Percentiles rank a stretch among this genome's conserved stretches.
Conservation (phyloP, 73 alveolate species). For the Paramecium sonneborni region DNA sequence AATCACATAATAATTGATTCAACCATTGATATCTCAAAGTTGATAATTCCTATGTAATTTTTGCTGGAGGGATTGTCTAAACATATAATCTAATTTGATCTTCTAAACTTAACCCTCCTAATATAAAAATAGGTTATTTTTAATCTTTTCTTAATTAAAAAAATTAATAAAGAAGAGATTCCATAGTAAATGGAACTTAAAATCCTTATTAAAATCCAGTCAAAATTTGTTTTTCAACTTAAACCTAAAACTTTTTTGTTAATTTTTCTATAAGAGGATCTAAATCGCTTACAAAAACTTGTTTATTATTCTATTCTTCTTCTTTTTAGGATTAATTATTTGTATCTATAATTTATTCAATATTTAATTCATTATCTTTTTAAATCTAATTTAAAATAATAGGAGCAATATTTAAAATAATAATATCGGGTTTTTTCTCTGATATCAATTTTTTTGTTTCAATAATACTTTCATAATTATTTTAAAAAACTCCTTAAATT, state of each 20-base stretch:
- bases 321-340: not conserved
- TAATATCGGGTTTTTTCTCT: slow-evolving; percentile 2
- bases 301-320: not conserved
- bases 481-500: slow-evolving; percentile 2
- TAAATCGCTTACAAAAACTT: not conserved
- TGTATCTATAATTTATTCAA: not conserved
- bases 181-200: slow-evolving; percentile 5
- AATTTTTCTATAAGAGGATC: not conserved
- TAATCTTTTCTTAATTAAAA: not conserved
- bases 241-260: not conserved
- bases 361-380: not conserved
- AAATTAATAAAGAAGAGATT: not conserved
- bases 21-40: slow-evolving; percentile 11
- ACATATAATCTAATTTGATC: not conserved
- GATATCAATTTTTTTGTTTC: not conserved
- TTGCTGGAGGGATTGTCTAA: not conserved
- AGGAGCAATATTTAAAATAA: slow-evolving; percentile 28
- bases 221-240: not conserved
- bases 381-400: not conserved
- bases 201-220: slow-evolving; percentile 23
- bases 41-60: not conserved
- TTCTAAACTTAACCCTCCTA: not conserved
- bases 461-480: slow-evolving; percentile 2
- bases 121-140: not conserved
- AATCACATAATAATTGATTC: not conserved